phyloP scores from a whole-genome alignment of 805 yeast species.

The Saturnispora zaruensis region DNA sequence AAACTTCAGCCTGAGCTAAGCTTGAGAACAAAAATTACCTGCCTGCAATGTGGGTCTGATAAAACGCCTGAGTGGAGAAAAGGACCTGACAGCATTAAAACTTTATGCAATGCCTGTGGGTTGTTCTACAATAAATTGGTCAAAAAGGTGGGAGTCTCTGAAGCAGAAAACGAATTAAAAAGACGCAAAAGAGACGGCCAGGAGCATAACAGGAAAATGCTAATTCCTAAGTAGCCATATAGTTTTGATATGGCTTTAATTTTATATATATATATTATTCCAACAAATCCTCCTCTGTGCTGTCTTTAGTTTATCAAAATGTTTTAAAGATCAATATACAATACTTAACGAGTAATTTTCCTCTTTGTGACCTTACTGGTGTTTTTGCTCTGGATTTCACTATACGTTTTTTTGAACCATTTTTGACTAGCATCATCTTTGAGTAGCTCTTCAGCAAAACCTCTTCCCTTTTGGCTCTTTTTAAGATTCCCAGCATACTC shows the following conservation, averaged over 20 bases:
- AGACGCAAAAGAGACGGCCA: slow-evolving; percentile 25
- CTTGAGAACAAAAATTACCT: slow-evolving; percentile 27
- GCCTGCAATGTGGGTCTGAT: slow-evolving; percentile 64
- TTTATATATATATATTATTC: background rate
- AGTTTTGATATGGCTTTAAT: background rate
- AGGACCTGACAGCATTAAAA: slow-evolving; percentile 77
- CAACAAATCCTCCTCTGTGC: background rate
- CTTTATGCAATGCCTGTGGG: slow-evolving; percentile 91
- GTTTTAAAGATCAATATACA: background rate
- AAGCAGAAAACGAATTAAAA: slow-evolving; percentile 32
- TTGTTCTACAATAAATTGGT: slow-evolving; percentile 57
- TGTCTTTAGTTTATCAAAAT: background rate
- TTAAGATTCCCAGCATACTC: slow-evolving; percentile 69
- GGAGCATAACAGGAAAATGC: slow-evolving; percentile 22
- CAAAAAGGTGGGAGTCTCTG: slow-evolving; percentile 37
- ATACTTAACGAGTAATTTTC: slow-evolving; percentile 1
- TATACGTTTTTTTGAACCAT: slow-evolving; percentile 79
- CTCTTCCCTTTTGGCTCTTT: slow-evolving; percentile 64
- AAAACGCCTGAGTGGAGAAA: slow-evolving; percentile 91
- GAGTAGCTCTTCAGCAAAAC: slow-evolving; percentile 76
- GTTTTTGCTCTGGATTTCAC: slow-evolving; percentile 62
- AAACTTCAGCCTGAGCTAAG: slow-evolving; percentile 31
- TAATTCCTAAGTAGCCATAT: background rate
- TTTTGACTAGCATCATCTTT: slow-evolving; percentile 58
- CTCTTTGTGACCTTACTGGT: slow-evolving; percentile 12